These are phyloP conservation scores for Exidia glandulosa DNA, from an alignment of 768 basidiomycete genomes.

Conservation along the genomic window DNA sequence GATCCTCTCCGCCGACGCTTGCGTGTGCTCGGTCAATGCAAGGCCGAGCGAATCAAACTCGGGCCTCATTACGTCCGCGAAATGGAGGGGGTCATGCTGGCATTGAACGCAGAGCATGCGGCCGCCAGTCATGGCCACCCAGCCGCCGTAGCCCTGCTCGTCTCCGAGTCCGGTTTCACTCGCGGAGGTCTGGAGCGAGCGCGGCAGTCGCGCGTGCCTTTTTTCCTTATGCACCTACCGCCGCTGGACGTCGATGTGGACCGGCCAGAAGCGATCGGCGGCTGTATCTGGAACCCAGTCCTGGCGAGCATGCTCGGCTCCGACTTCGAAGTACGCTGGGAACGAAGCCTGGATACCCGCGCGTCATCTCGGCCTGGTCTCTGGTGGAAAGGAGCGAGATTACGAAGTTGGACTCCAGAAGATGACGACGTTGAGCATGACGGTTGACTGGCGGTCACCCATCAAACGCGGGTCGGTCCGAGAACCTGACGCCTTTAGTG, in stretches of 20 bases:
- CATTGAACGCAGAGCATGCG: conserved; percentile 22
- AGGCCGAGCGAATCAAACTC: conserved; percentile 75
- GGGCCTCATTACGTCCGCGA: conserved; percentile 78
- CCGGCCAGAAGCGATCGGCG: conserved; percentile 25
- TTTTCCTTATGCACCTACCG: conserved; percentile 72
- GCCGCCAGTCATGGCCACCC: not conserved
- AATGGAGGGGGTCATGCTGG: conserved; percentile 76
- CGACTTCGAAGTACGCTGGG: conserved; percentile 58
- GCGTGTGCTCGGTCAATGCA: conserved; percentile 80
- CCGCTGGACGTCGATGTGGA: conserved; percentile 15
- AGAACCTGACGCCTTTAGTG: too few species aligned
- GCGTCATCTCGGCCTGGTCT: conserved; percentile 27
- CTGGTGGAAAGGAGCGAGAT: conserved; percentile 27
- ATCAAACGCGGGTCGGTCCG: too few species aligned
- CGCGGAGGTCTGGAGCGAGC: conserved; percentile 56
- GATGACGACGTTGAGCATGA: not conserved
- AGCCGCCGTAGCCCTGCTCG: conserved; percentile 51
- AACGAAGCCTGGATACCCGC: conserved; percentile 21
- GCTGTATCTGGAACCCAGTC: conserved; percentile 61
- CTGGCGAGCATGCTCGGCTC: conserved; percentile 52
- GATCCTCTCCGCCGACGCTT: conserved; percentile 35
- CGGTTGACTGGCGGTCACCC: not conserved
- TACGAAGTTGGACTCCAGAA: conserved; percentile 10
- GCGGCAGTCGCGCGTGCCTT: conserved; percentile 63
- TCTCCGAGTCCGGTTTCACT: conserved; percentile 77